Conservation (phyloP, 805 yeast genomes). For the Sugiyamaella boreocaroliniensis region DNA sequence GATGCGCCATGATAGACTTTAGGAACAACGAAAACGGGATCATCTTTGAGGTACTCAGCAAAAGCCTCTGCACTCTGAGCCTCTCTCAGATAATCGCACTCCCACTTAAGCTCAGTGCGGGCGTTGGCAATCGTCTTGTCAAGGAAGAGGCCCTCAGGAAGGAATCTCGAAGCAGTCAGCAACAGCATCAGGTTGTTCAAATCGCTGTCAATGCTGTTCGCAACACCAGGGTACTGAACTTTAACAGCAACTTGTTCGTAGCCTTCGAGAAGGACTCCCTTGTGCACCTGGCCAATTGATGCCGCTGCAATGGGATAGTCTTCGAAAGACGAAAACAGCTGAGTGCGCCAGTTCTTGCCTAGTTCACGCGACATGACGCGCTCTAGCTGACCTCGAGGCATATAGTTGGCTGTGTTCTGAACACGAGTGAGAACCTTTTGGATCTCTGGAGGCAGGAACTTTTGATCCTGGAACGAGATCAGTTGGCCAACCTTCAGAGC, state of each 20-base stretch:
- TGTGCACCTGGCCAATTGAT: slow-evolving; percentile 94
- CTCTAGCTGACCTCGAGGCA: slow-evolving; percentile 89
- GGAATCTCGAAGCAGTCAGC: slow-evolving; percentile 74
- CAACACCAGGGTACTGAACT: slow-evolving; percentile 97
- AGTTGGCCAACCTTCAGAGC: slow-evolving; percentile 96
- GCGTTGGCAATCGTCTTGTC: slow-evolving; percentile 93
- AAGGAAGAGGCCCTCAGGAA: slow-evolving; percentile 87
- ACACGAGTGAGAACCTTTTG: slow-evolving; percentile 75
- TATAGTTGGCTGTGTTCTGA: slow-evolving; percentile 91
- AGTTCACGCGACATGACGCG: slow-evolving; percentile 64
- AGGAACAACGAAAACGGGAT: slow-evolving; percentile 70
- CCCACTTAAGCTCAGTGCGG: slow-evolving; percentile 90
- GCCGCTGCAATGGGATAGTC: slow-evolving; percentile 95
- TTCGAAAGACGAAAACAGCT: slow-evolving; percentile 63
- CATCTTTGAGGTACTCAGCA: slow-evolving; percentile 51
- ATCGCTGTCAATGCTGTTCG: slow-evolving; percentile 87
- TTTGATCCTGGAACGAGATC: slow-evolving; percentile 88
- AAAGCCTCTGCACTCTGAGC: slow-evolving; percentile 70
- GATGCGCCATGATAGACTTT: slow-evolving; percentile 68
- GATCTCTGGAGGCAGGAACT: slow-evolving; percentile 76
- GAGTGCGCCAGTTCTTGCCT: slow-evolving; percentile 70
- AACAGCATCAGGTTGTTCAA: slow-evolving; percentile 76
- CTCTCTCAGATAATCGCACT: slow-evolving; percentile 90
- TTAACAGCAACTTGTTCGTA: slow-evolving; percentile 78
- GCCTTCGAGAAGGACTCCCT: slow-evolving; percentile 56